Percentiles rank a stretch among this genome's conserved stretches.
These are phyloP conservation scores for Fusarium decemcellulare DNA, from an alignment of 2,329 filamentous ascomycete genomes.

Conservation along the genomic window DNA sequence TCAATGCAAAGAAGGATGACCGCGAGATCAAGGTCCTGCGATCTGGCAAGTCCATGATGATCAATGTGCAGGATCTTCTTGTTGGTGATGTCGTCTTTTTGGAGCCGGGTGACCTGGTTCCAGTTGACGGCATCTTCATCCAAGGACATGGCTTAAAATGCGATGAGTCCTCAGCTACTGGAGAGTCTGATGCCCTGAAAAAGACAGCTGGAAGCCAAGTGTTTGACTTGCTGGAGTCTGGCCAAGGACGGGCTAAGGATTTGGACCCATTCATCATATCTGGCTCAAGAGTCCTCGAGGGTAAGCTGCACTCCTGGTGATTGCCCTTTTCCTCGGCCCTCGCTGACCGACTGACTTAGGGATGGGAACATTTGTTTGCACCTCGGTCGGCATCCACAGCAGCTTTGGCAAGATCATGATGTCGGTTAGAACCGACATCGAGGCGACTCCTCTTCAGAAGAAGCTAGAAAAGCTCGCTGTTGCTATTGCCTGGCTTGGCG, in stretches of 20 bases:
- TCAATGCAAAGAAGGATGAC: slow-evolving; percentile 51
- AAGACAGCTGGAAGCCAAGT: neutral
- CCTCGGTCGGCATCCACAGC: slow-evolving; percentile 66
- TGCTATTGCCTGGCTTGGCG: neutral
- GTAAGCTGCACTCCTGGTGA: neutral
- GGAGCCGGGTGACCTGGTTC: slow-evolving; percentile 49
- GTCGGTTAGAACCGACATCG: slow-evolving; percentile 63
- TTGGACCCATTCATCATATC: slow-evolving; percentile 5
- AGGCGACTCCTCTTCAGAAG: slow-evolving; percentile 66
- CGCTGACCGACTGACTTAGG: slow-evolving; percentile 56
- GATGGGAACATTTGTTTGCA: slow-evolving; percentile 67
- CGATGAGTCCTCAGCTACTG: neutral
- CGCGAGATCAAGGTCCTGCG: slow-evolving; percentile 75
- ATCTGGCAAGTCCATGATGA: slow-evolving; percentile 72
- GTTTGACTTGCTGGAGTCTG: neutral
- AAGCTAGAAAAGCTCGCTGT: slow-evolving; percentile 57
- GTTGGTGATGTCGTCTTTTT: slow-evolving; percentile 73
- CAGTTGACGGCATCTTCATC: neutral
- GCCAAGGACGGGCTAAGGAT: neutral
- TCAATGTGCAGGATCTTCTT: slow-evolving; percentile 76
- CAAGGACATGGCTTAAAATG: neutral
- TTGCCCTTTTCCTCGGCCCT: neutral
- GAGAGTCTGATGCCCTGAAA: neutral
- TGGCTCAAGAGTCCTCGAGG: slow-evolving; percentile 1
- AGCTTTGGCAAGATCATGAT: slow-evolving; percentile 68